Conservation (phyloP, 352 stramenopile species). For the Globisporangium takayamanum region DNA sequence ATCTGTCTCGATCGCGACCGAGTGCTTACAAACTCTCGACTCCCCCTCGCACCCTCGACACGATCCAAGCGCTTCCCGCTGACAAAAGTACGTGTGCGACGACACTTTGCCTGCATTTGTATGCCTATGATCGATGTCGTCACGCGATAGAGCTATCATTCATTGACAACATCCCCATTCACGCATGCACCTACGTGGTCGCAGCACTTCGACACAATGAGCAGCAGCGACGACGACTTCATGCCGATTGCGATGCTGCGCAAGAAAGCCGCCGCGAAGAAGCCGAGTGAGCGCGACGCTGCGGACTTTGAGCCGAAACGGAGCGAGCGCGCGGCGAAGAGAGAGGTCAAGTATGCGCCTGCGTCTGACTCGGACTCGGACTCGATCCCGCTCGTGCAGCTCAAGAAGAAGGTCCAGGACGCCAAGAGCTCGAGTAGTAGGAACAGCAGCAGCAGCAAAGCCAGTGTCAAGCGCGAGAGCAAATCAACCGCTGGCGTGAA, state of each 20-base stretch:
- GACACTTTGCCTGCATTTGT: too few species aligned
- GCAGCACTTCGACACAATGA: slow-evolving; percentile 20
- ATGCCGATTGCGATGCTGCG: slow-evolving; percentile 66
- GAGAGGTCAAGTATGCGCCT: slow-evolving; percentile 25
- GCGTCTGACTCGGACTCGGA: slow-evolving; percentile 73
- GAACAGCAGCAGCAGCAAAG: slow-evolving; percentile 10
- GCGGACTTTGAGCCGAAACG: slow-evolving; percentile 14
- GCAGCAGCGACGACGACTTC: slow-evolving; percentile 75
- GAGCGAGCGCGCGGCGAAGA: slow-evolving; percentile 17
- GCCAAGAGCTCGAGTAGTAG: neutral
- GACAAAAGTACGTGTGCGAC: too few species aligned
- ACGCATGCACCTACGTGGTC: neutral
- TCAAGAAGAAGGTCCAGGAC: slow-evolving; percentile 55
- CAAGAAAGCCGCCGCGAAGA: slow-evolving; percentile 33
- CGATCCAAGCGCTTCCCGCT: neutral
- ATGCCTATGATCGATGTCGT: too few species aligned
- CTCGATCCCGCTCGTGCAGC: slow-evolving; percentile 66
- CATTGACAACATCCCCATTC: neutral
- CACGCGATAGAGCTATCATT: neutral
- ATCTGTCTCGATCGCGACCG: too few species aligned
- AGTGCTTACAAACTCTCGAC: too few species aligned
- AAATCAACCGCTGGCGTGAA: slow-evolving; percentile 30
- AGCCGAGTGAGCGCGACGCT: slow-evolving; percentile 13
- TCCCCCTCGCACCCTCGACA: neutral
- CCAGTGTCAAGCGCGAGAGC: slow-evolving; percentile 8